Evolutionary conservation across 306 rosid genomes (phyloP).

Genomic region (Dalbergia oliveri): DNA sequence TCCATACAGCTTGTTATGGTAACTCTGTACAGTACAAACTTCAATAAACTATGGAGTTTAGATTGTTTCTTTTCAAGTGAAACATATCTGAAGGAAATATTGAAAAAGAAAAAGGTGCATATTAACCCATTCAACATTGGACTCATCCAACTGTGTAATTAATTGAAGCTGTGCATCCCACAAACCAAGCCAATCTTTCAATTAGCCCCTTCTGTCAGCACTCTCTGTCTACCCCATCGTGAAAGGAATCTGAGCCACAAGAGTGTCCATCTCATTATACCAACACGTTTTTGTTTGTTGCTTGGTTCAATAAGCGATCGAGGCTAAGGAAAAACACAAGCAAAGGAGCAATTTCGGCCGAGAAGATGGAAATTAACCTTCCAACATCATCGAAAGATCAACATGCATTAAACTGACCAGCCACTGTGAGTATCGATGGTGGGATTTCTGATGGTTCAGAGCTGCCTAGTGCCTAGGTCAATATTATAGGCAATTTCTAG

Average conservation of each 20-base stretch:
- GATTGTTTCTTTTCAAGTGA: slow-evolving; percentile 11
- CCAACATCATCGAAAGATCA: too few relatives aligned
- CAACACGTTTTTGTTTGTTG: background rate
- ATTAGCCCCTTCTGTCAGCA: slow-evolving; percentile 14
- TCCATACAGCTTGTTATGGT: slow-evolving; percentile 34
- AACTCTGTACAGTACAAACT: slow-evolving; percentile 15
- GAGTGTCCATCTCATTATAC: slow-evolving; percentile 21
- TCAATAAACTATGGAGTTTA: slow-evolving; percentile 13
- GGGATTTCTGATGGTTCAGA: slow-evolving; percentile 1
- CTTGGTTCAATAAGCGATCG: too few relatives aligned
- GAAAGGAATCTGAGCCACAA: slow-evolving; percentile 1
- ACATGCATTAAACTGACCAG: too few relatives aligned
- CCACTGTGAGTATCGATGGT: too few relatives aligned
- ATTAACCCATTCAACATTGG: background rate
- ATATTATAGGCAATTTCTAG: slow-evolving; percentile 9
- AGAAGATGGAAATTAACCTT: too few relatives aligned
- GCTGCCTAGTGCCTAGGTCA: background rate
- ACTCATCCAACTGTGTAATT: background rate
- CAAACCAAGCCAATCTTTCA: slow-evolving; percentile 34
- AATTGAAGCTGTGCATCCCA: slow-evolving; percentile 34
- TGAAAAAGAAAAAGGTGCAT: background rate
- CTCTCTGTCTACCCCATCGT: slow-evolving; percentile 8
- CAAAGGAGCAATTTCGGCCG: too few relatives aligned
- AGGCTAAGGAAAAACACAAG: too few relatives aligned
- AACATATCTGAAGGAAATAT: slow-evolving; percentile 23